Evolutionary conservation across 108 stramenopile species (phyloP), one percentile per base, ranked within the genome.

Genomic region (Conticribra weissflogii): DNA sequence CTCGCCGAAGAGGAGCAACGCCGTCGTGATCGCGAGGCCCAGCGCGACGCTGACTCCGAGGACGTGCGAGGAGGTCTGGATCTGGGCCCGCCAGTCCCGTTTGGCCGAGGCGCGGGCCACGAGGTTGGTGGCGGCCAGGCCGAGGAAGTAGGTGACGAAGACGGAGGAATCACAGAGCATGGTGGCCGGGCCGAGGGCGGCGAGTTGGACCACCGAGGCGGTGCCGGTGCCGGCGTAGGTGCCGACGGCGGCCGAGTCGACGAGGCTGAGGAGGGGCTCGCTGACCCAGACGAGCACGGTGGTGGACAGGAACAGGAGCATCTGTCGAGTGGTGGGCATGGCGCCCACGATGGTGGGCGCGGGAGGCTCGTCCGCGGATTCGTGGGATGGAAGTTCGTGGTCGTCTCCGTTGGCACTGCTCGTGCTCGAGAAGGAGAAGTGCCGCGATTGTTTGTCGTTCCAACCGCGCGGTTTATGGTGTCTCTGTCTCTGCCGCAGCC

Each of bases 141-240:
- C 85, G 58, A 97, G 66, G 59, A 97, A 97, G 68, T 87, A 89
- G 51, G 82, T 88, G 45, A 87, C 51, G 62, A 92, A 96, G 2
- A 92, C 66, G 0, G 78, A 33, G 29, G 76, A 79, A 58, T 95
- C 96, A 59, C 84, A 85, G 2, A 95, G 62, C 57, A 89, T 88
- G 1, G 92, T 95, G 3, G 93, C 93, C 17, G 96, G 96, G 27
- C 96, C 96, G 12, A 97, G 68, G 9, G 93, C 86, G 3, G 96
- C 96, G 27, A 97, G 79, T 59, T 93, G 89, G 9, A 59, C 34
- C 15, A 86, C 77, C 16, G 76, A 55, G 18, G 76, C 74, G 51
- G 62, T 48, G 12, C 46, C 44, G 33, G 70, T 14, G 44, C 61
- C 32, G 7, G 56, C 71, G 36, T 41, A 72, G 48, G 52, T 62